Base-by-base conservation (phyloP, 129 eudicot genomes). In the Logfia minima region DNA sequence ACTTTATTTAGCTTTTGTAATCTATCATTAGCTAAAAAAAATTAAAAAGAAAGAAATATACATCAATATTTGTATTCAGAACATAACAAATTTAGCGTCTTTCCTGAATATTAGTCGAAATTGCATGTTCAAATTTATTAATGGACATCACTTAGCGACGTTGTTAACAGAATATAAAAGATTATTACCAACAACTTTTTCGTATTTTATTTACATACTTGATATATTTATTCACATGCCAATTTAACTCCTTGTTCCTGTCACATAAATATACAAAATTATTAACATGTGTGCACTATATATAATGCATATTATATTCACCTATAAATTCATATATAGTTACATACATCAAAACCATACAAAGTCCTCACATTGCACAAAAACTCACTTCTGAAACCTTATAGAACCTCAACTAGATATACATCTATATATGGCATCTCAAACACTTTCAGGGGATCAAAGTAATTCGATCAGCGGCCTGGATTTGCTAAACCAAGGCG, bases 401-500 rank as follows among this genome's bases (percentile, higher is more conserved):
- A 66, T 7, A 52, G 16, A 66, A 67, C 18, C 14, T 37, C 35
- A 41, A 9, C 48, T 41, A 9, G 48, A 39, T 60, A 23, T 0
- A 59, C 60, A 24, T 41, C 21, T 19, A 9, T 8, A 43, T 16
- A 79, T 79, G 82, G 55, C 39, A 4, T 61, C 48, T 71, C 71
- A 72, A 22, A 29, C 71, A 78, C 45, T 39, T 60, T 61, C 64
- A 13, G 62, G 65, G 8, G 18, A 61, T 29, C 76, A 78, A 3
- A 21, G 13, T 59, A 63, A 70, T 62, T 71, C 71, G 2, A 48
- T 70, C 39, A 39, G 19, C 52, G 18, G 28, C 53, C 8, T 71
- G 0, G 71, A 70, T 70, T 53, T 35, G 56, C 13, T 22, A 56
- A 39, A 67, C 43, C 56, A 52, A 23, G 68, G 48, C 0, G 37